Evolutionary conservation across 1,139 yeast genomes (phyloP), one percentile per base, ranked within the genome.

Genomic region (Hansenula lynferdii): DNA sequence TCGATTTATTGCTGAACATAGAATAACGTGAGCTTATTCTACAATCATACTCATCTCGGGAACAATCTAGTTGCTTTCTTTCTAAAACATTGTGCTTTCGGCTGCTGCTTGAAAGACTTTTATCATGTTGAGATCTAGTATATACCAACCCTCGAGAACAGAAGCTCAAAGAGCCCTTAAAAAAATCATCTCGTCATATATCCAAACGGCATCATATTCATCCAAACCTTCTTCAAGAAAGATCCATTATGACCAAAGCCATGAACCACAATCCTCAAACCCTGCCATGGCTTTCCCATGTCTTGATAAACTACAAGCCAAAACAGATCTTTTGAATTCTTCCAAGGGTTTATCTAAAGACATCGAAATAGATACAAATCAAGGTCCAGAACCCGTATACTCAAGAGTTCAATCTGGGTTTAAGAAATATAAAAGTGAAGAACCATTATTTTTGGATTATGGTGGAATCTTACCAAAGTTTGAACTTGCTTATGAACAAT

Each of bases 351-450:
- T n/a, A n/a, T n/a, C n/a, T n/a, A n/a, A n/a, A n/a, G n/a, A n/a
- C n/a, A n/a, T n/a, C n/a, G 62, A 65, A 14, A 58, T 70, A 18
- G 65, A 80, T 11, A 65, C 77, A 34, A 82, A 81, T 42, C 71
- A 77, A 31, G 90, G 94, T 0, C 95, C 95, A 1, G 97, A 89
- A 54, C 96, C 97, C 0, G 74, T 84, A 1, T 89, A 89, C 60
- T 72, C 90, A 2, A 72, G 72, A 46, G 81, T 84, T 2, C 75
- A 74, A 37, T 70, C 83, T 2, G 95, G 95, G 1, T 86, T 78
- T 54, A 69, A 82, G 41, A 50, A 72, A 6, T 89, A 61, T 58
- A 66, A 69, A 39, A 74, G 82, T 10, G 47, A 66, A 2, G 61
- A 70, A 19, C 89, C 92, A 0, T 65, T 89, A 6, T 75, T 75